phyloP scores from a whole-genome alignment of 2,329 filamentous ascomycete genomes.

The Aspergillus pseudonomiae region DNA sequence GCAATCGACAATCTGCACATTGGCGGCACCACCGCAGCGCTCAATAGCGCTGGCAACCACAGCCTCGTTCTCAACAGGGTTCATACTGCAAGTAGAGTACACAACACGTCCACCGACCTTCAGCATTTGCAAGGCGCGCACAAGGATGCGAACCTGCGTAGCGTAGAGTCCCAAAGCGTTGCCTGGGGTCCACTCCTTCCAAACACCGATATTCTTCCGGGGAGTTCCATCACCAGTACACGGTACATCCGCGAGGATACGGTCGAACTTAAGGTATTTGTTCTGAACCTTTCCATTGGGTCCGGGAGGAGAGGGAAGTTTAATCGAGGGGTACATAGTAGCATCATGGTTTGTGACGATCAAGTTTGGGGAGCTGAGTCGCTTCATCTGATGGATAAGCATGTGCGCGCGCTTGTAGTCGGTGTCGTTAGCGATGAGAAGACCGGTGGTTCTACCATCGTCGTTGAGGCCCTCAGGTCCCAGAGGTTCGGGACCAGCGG shows the following conservation, averaged over 20 bases:
- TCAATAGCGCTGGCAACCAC: conserved; percentile 87
- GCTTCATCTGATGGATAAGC: conserved; percentile 96
- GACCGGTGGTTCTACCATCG: conserved; percentile 83
- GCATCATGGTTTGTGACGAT: conserved; percentile 98
- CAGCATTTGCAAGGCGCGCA: conserved; percentile 90
- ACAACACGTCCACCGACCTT: conserved; percentile 94
- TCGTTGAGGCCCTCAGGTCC: conserved; percentile 64
- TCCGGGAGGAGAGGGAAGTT: conserved; percentile 65
- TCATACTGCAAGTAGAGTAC: conserved; percentile 99
- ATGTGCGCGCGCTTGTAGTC: conserved; percentile 98
- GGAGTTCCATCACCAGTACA: conserved; percentile 94
- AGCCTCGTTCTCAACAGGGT: conserved; percentile 95
- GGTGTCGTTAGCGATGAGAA: conserved; percentile 92
- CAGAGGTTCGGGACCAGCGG: conserved; percentile 54
- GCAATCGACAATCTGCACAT: conserved; percentile 84
- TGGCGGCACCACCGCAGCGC: conserved; percentile 79
- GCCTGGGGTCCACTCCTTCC: conserved; percentile 90
- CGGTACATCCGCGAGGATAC: conserved; percentile 93
- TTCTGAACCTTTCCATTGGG: conserved; percentile 58
- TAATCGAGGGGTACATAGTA: conserved; percentile 90
- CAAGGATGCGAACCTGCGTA: conserved; percentile 86
- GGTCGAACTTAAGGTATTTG: conserved; percentile 91
- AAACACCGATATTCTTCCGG: conserved; percentile 90
- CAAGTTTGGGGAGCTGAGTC: conserved; percentile 91
- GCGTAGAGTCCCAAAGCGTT: conserved; percentile 85